phyloP scores from a whole-genome alignment of 371 early-diverging fungal species.

The Mucor mucedo region DNA sequence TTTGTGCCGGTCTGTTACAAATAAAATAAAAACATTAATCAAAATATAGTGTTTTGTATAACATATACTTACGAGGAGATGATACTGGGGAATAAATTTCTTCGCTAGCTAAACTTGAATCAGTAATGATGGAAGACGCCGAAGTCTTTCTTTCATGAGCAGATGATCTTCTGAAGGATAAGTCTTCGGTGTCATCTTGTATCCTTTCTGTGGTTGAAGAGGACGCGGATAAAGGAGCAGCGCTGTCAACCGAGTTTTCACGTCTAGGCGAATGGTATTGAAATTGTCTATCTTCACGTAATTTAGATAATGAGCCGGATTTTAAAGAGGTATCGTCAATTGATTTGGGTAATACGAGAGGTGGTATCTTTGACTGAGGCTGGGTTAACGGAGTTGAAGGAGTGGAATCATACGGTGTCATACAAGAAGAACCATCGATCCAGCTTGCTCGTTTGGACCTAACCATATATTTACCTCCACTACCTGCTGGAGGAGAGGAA shows the following conservation, averaged over 20 bases:
- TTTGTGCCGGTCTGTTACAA: slow-evolving; percentile 18
- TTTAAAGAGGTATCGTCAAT: slow-evolving; percentile 29
- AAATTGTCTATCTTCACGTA: slow-evolving; percentile 33
- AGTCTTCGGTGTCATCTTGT: neutral
- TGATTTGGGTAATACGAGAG: slow-evolving; percentile 11
- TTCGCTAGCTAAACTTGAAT: slow-evolving; percentile 31
- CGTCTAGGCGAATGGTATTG: slow-evolving; percentile 22
- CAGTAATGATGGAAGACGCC: slow-evolving; percentile 35
- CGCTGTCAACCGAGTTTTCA: slow-evolving; percentile 26
- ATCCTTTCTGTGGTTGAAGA: slow-evolving; percentile 20
- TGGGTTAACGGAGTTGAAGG: slow-evolving; percentile 26
- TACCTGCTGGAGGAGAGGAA: slow-evolving; percentile 42
- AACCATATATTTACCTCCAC: slow-evolving; percentile 45
- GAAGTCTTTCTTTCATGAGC: slow-evolving; percentile 33
- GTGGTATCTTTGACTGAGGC: slow-evolving; percentile 12
- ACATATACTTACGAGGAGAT: slow-evolving; percentile 29
- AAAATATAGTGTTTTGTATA: neutral
- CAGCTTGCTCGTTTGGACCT: slow-evolving; percentile 46
- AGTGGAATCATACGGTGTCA: slow-evolving; percentile 21
- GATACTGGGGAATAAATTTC: slow-evolving; percentile 28
- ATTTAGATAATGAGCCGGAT: slow-evolving; percentile 38
- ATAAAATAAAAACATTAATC: neutral
- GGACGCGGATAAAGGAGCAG: slow-evolving; percentile 19
- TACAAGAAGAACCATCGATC: slow-evolving; percentile 43
- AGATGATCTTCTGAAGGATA: slow-evolving; percentile 13